phyloP scores from a whole-genome alignment of 2,329 filamentous ascomycete genomes.

The Onygena corvina region DNA sequence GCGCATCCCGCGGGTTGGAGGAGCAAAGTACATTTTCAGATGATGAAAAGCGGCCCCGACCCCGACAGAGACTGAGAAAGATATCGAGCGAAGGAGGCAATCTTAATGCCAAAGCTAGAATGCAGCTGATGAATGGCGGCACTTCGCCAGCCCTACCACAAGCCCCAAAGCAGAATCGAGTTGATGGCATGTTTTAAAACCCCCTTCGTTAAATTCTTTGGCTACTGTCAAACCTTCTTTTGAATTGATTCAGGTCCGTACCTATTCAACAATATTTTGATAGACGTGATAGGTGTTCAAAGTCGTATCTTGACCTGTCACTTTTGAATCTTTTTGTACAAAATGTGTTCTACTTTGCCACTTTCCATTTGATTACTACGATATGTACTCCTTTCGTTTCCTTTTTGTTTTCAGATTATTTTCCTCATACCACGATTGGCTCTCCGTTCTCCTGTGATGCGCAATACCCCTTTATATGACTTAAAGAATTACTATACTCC shows the following conservation, averaged over 20 bases:
- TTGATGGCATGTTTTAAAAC: constrained; percentile 30
- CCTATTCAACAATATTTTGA: constrained; percentile 6
- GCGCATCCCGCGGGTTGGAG: constrained; percentile 15
- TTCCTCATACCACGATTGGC: not conserved
- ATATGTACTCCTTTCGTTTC: not conserved
- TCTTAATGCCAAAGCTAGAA: constrained; percentile 35
- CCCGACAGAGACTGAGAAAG: constrained; percentile 36
- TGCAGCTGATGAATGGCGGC: constrained; percentile 26
- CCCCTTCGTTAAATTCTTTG: constrained; percentile 7
- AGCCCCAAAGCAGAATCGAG: constrained; percentile 20
- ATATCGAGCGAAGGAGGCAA: constrained; percentile 41
- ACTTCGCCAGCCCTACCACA: constrained; percentile 24
- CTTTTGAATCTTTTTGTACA: not conserved
- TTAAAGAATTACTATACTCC: not conserved
- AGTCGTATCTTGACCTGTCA: no score
- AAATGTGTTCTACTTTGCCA: constrained; percentile 3
- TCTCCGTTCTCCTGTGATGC: not conserved
- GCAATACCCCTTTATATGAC: not conserved
- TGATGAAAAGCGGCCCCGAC: constrained; percentile 27
- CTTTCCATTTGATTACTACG: not conserved
- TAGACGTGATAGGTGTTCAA: not conserved
- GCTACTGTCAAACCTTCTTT: constrained; percentile 2
- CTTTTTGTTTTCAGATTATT: not conserved
- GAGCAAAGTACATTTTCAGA: constrained; percentile 35
- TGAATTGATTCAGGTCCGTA: constrained; percentile 1